Evolutionary conservation across 2,329 filamentous ascomycete species (phyloP).

Genomic region (Lizonia empirigonia): DNA sequence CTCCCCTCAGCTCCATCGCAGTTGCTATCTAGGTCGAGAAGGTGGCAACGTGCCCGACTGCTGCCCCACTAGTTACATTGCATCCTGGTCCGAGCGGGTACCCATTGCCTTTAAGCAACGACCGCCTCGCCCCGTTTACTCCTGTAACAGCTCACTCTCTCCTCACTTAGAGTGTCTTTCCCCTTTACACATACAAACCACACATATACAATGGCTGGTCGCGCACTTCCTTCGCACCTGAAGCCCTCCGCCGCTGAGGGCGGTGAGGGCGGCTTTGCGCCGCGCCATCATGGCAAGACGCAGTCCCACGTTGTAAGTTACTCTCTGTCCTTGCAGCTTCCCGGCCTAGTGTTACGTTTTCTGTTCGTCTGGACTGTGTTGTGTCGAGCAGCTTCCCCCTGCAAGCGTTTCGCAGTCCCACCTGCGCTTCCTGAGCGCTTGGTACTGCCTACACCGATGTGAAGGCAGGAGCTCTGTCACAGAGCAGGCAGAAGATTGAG

Average conservation of each 20-base stretch:
- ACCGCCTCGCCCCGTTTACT: conserved; percentile 23
- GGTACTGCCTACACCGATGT: background rate
- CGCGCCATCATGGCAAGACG: conserved; percentile 80
- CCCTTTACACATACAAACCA: conserved; percentile 25
- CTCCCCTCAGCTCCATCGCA: conserved; percentile 16
- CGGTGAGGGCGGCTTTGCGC: conserved; percentile 55
- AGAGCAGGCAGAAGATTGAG: background rate
- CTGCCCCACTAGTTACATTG: conserved; percentile 30
- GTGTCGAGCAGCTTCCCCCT: background rate
- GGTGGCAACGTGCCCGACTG: conserved; percentile 29
- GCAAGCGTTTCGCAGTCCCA: background rate
- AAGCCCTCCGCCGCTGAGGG: conserved; percentile 62
- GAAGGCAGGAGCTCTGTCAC: background rate
- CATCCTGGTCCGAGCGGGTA: conserved; percentile 13
- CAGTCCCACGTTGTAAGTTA: conserved; percentile 81
- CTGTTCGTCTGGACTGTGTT: background rate
- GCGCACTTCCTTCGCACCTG: conserved; percentile 81
- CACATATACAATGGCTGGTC: conserved; percentile 66
- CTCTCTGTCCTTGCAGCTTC: conserved; percentile 11
- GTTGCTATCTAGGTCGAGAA: conserved; percentile 27
- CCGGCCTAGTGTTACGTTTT: background rate
- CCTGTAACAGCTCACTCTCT: conserved; percentile 22
- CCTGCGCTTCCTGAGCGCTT: background rate
- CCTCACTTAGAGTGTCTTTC: conserved; percentile 17
- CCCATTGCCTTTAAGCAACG: conserved; percentile 28